phyloP scores from a whole-genome alignment of 306 rosid genomes.

The Rubus parviflorus region DNA sequence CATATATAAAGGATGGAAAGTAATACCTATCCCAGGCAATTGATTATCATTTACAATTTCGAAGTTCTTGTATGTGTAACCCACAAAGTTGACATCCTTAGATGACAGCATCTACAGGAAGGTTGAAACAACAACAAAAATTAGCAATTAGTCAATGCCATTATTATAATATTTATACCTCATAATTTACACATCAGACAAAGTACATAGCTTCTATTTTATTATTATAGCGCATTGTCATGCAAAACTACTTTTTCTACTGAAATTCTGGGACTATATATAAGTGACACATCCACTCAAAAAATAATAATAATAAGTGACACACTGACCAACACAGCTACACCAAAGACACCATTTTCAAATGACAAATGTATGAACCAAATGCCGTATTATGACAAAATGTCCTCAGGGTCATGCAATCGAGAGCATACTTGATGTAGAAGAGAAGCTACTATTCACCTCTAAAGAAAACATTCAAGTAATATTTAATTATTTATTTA shows the following conservation, averaged over 20 bases:
- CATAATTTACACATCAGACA: not conserved
- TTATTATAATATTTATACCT: not conserved
- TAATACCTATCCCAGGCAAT: slow-evolving; percentile 82
- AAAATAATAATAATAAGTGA: too few species aligned
- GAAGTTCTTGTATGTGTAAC: slow-evolving; percentile 90
- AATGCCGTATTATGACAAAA: not conserved
- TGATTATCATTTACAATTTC: slow-evolving; percentile 90
- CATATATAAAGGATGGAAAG: slow-evolving; percentile 26
- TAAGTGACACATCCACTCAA: not conserved
- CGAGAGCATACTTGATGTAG: not conserved
- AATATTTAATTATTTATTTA: not conserved
- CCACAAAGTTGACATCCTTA: slow-evolving; percentile 91
- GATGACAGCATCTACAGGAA: slow-evolving; percentile 90
- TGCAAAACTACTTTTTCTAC: not conserved
- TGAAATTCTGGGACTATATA: not conserved
- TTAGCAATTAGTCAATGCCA: slow-evolving; percentile 24
- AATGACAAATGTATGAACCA: slow-evolving; percentile 1
- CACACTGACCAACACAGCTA: not conserved
- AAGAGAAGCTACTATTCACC: not conserved
- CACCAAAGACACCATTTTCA: not conserved
- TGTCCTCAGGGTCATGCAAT: not conserved
- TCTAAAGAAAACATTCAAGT: not conserved
- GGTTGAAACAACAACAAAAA: slow-evolving; percentile 32
- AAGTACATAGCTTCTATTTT: not conserved
- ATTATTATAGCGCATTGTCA: not conserved